Conservation (phyloP, 1,284 basidiomycete genomes). For the Cystobasidium pallidum region DNA sequence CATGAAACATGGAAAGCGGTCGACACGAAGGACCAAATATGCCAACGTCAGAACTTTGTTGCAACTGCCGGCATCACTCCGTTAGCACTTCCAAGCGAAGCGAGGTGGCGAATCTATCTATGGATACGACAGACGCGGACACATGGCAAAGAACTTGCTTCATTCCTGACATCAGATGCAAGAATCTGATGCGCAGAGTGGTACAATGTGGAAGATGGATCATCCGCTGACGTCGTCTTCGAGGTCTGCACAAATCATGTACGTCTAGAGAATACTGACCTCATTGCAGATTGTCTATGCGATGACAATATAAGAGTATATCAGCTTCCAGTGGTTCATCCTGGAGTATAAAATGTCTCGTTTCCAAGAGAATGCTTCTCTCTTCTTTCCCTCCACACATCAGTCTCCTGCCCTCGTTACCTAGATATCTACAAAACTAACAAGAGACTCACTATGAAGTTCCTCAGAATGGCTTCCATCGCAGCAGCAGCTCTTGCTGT, state of each 20-base stretch:
- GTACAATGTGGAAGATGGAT: too few relatives aligned
- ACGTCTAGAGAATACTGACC: background rate
- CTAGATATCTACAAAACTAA: too few relatives aligned
- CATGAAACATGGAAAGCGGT: background rate
- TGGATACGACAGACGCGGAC: too few relatives aligned
- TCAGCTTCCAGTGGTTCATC: too few relatives aligned
- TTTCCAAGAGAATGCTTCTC: too few relatives aligned
- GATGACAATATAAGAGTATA: too few relatives aligned
- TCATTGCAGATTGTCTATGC: too few relatives aligned
- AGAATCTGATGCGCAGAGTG: too few relatives aligned
- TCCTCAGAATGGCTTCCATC: constrained; percentile 18
- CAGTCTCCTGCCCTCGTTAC: too few relatives aligned
- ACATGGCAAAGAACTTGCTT: background rate
- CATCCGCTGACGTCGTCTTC: background rate
- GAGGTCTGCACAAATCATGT: background rate
- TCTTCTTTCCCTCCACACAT: too few relatives aligned
- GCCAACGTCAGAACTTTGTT: background rate
- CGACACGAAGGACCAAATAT: background rate
- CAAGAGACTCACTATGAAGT: constrained; percentile 15
- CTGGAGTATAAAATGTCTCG: background rate
- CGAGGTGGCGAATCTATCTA: background rate
- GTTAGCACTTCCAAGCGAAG: background rate
- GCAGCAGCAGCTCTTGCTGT: constrained; percentile 19
- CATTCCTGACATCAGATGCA: background rate
- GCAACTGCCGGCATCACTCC: background rate